These are phyloP conservation scores for Globisporangium parvum DNA, from an alignment of 352 stramenopile species.

Conservation along the genomic window DNA sequence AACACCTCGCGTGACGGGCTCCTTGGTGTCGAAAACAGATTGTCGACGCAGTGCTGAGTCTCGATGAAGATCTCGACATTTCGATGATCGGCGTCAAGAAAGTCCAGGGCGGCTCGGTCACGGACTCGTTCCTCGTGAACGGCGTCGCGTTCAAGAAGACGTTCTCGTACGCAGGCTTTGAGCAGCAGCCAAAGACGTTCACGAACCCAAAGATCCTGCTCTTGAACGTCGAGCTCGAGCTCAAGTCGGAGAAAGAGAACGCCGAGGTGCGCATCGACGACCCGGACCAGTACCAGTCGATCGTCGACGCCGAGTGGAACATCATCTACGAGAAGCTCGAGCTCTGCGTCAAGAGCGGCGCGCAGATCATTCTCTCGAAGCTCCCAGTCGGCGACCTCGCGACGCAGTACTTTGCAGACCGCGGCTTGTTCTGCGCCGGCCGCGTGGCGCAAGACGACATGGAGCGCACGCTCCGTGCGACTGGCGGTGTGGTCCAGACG, in stretches of 20 bases:
- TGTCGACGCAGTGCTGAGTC: slow-evolving; percentile 92
- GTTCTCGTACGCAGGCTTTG: slow-evolving; percentile 99
- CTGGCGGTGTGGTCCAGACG: slow-evolving; percentile 92
- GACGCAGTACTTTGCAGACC: slow-evolving; percentile 99
- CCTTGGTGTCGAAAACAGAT: slow-evolving; percentile 36
- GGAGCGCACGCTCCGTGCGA: slow-evolving; percentile 94
- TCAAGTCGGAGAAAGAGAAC: slow-evolving; percentile 99
- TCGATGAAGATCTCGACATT: slow-evolving; percentile 87
- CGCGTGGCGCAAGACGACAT: slow-evolving; percentile 96
- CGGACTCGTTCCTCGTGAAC: slow-evolving; percentile 96
- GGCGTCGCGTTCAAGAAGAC: slow-evolving; percentile 99
- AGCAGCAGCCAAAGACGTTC: slow-evolving; percentile 99
- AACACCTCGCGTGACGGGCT: neutral
- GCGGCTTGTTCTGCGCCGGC: slow-evolving; percentile 96
- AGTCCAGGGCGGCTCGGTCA: slow-evolving; percentile 96
- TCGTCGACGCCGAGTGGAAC: slow-evolving; percentile 99
- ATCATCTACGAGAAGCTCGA: slow-evolving; percentile 99
- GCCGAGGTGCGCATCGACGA: slow-evolving; percentile 97
- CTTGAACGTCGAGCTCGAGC: slow-evolving; percentile 98
- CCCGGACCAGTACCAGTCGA: slow-evolving; percentile 98
- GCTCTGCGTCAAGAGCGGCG: slow-evolving; percentile 85
- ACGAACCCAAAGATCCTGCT: slow-evolving; percentile 95
- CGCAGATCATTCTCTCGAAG: slow-evolving; percentile 98
- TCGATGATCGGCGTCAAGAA: slow-evolving; percentile 98
- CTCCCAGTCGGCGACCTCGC: slow-evolving; percentile 95